A percentile compares a stretch with the other conserved stretches of the same genome.
These are phyloP conservation scores for Boletus bicolor DNA, from an alignment of 768 basidiomycete genomes.

Conservation along the genomic window DNA sequence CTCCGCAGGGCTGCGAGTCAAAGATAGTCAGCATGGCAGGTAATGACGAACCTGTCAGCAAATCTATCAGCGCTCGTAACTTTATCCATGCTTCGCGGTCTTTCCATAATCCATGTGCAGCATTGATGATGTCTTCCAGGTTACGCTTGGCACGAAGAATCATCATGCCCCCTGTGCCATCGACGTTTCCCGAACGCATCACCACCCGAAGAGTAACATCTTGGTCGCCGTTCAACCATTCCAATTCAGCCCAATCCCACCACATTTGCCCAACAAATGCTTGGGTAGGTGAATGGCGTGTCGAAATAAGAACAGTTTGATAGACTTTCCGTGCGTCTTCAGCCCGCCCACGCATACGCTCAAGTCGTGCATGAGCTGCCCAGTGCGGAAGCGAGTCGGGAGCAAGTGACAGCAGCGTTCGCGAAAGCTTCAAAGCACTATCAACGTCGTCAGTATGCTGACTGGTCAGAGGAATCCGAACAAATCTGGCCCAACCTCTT, in stretches of 20 bases:
- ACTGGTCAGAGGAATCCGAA: not conserved
- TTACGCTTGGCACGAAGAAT: constrained; percentile 62
- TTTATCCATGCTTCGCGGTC: constrained; percentile 65
- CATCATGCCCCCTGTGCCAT: constrained; percentile 50
- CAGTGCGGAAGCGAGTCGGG: constrained; percentile 63
- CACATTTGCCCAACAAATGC: constrained; percentile 50
- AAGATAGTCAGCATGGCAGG: constrained; percentile 39
- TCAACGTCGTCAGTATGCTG: constrained; percentile 10
- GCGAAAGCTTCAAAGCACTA: constrained; percentile 72
- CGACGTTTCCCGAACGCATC: constrained; percentile 50
- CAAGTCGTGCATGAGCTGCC: constrained; percentile 75
- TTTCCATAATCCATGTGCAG: constrained; percentile 42
- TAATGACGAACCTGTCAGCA: constrained; percentile 47
- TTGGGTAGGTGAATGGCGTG: constrained; percentile 35
- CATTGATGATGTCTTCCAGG: constrained; percentile 50
- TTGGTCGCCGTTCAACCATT: constrained; percentile 60
- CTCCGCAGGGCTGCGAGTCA: constrained; percentile 26
- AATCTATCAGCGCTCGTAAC: constrained; percentile 60
- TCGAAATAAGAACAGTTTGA: constrained; percentile 56
- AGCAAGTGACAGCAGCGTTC: constrained; percentile 51
- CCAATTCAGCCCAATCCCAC: constrained; percentile 86
- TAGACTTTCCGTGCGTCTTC: constrained; percentile 80
- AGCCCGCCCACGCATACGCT: constrained; percentile 57
- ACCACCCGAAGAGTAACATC: constrained; percentile 53
- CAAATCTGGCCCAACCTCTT: constrained; percentile 47